phyloP scores from a whole-genome alignment of 805 yeast species.

The Metschnikowia colocasiae region DNA sequence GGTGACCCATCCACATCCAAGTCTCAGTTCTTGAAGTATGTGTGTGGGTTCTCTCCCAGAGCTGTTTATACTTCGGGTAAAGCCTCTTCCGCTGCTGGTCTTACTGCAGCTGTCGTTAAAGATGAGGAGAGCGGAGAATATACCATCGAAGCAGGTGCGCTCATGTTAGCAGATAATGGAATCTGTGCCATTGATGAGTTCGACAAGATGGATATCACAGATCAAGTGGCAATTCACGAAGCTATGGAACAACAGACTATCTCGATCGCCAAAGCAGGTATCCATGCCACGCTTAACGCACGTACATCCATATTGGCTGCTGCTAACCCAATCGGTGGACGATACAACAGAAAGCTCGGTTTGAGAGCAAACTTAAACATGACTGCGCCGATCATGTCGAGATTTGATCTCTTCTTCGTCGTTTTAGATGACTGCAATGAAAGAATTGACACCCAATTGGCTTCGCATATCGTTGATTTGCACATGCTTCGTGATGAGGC shows the following conservation, averaged over 20 bases:
- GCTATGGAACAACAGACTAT: conserved; percentile 99
- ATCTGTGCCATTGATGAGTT: conserved; percentile 98
- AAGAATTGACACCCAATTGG: conserved; percentile 81
- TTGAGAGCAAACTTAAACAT: conserved; percentile 82
- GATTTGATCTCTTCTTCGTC: conserved; percentile 94
- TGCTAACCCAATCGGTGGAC: conserved; percentile 97
- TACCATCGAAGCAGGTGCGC: conserved; percentile 97
- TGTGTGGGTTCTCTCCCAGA: conserved; percentile 85
- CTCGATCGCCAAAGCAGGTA: conserved; percentile 97
- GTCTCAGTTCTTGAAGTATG: conserved; percentile 92
- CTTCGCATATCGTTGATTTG: conserved; percentile 86
- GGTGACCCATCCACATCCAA: conserved; percentile 98
- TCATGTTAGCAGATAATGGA: conserved; percentile 97
- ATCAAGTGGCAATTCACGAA: conserved; percentile 98
- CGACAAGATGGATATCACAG: conserved; percentile 93
- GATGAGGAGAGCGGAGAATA: conserved; percentile 97
- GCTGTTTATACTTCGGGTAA: conserved; percentile 97
- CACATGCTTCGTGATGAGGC: conserved; percentile 92
- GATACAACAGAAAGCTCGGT: conserved; percentile 85
- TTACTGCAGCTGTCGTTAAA: conserved; percentile 95
- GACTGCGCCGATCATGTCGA: conserved; percentile 98
- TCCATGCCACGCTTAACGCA: conserved; percentile 95
- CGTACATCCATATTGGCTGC: conserved; percentile 96
- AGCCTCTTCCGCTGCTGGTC: conserved; percentile 98
- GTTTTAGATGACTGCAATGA: conserved; percentile 94